These are phyloP conservation scores for Bruguiera hainesii DNA, from an alignment of 441 rosid genomes.

Conservation along the genomic window DNA sequence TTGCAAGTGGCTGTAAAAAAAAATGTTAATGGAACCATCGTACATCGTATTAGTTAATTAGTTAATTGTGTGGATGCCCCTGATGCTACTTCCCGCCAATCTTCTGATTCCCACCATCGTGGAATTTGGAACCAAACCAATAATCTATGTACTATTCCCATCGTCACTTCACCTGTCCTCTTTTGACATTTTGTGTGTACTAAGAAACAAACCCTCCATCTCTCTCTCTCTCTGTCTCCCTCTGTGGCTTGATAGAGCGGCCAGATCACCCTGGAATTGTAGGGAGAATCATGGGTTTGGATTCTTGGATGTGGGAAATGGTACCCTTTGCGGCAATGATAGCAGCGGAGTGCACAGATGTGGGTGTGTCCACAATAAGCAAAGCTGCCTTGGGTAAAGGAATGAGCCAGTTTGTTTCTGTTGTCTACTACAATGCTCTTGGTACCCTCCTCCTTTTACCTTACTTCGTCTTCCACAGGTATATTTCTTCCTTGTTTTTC, in stretches of 20 bases:
- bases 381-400: slow-evolving; percentile 45
- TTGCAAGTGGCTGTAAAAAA: too few species aligned
- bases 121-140: too few species aligned
- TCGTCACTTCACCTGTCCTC: too few species aligned
- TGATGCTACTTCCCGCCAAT: too few species aligned
- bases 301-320: slow-evolving; percentile 23
- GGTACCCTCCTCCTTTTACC: slow-evolving; percentile 39
- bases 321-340: slow-evolving; percentile 44
- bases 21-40: too few species aligned
- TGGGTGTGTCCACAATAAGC: slow-evolving; percentile 30
- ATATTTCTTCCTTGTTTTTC: not conserved
- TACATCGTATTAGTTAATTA: too few species aligned
- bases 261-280: not conserved
- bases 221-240: not conserved
- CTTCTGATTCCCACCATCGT: too few species aligned
- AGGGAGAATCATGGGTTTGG: slow-evolving; percentile 18
- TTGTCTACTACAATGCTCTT: slow-evolving; percentile 41
- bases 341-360: slow-evolving; percentile 47
- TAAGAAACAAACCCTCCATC: not conserved
- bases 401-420: slow-evolving; percentile 42
- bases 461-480: slow-evolving; percentile 37
- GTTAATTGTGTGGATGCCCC: too few species aligned
- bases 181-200: not conserved
- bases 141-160: too few species aligned
- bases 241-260: not conserved